These are phyloP conservation scores for Phalaenopsis equestris DNA, from an alignment of 106 monocot species.

Conservation along the genomic window DNA sequence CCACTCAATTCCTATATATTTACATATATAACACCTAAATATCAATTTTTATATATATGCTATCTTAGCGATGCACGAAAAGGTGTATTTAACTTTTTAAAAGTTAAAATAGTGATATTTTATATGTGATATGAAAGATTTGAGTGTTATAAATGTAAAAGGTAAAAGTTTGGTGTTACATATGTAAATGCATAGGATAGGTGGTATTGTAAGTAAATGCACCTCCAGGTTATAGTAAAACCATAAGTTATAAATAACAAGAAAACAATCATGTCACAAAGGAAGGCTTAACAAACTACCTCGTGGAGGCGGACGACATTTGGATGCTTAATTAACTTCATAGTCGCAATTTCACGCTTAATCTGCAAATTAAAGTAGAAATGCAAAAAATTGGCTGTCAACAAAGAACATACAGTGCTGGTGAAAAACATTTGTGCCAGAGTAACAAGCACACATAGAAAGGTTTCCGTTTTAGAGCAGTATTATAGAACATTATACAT, in stretches of 20 bases:
- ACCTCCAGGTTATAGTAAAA: neutral
- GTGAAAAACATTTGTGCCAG: too few relatives aligned
- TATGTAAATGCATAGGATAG: too few relatives aligned
- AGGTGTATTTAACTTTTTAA: too few relatives aligned
- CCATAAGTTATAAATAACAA: neutral
- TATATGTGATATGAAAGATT: too few relatives aligned
- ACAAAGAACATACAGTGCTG: neutral
- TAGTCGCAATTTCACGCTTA: conserved; percentile 57
- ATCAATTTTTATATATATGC: too few relatives aligned
- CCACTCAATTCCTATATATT: too few relatives aligned
- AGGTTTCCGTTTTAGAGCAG: neutral
- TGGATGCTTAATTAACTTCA: conserved; percentile 75
- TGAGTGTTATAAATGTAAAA: too few relatives aligned
- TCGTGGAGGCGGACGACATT: conserved; percentile 59
- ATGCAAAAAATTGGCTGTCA: neutral
- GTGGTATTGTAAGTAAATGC: too few relatives aligned
- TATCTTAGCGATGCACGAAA: too few relatives aligned
- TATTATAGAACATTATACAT: neutral
- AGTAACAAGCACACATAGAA: neutral
- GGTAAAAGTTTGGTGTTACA: too few relatives aligned
- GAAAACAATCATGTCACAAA: neutral
- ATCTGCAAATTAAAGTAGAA: conserved; percentile 33
- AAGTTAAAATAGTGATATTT: too few relatives aligned
- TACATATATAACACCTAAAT: too few relatives aligned
- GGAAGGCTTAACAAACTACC: conserved; percentile 19